phyloP scores from a whole-genome alignment of 148 eudicot genomes.

The Diospyros kaki region DNA sequence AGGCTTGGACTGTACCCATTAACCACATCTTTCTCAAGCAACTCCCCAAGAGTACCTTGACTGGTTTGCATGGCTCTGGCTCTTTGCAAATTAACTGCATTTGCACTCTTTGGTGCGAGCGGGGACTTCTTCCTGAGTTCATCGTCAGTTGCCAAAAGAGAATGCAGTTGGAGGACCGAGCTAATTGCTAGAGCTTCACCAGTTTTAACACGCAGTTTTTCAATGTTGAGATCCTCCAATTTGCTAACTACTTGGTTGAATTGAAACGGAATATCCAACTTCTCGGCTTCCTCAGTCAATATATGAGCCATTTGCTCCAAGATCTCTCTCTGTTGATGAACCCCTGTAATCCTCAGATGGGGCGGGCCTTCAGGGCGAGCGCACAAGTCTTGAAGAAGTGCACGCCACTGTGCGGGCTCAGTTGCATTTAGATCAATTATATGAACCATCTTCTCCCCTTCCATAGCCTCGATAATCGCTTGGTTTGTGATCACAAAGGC shows the following conservation, averaged over 20 bases:
- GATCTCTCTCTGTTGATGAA: constrained; percentile 74
- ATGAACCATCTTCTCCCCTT: constrained; percentile 96
- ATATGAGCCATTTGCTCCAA: constrained; percentile 74
- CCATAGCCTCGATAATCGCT: constrained; percentile 88
- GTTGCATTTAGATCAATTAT: constrained; percentile 75
- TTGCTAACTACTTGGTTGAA: constrained; percentile 71
- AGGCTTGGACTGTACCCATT: constrained; percentile 50
- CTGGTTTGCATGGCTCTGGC: constrained; percentile 21
- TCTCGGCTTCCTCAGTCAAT: constrained; percentile 84
- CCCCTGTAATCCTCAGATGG: constrained; percentile 89
- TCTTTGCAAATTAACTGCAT: constrained; percentile 37
- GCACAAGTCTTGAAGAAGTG: constrained; percentile 75
- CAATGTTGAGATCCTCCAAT: constrained; percentile 69
- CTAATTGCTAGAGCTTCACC: constrained; percentile 93
- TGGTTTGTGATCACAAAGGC: constrained; percentile 75
- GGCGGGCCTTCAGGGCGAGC: constrained; percentile 92
- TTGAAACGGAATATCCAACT: constrained; percentile 89
- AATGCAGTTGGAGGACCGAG: constrained; percentile 73
- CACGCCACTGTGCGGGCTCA: constrained; percentile 86
- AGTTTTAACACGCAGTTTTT: constrained; percentile 76
- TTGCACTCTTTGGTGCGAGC: constrained; percentile 22
- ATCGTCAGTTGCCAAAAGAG: constrained; percentile 57
- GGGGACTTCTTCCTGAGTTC: constrained; percentile 38
- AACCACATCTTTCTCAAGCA: constrained; percentile 38
- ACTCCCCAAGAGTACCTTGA: constrained; percentile 31